A percentile compares a stretch with the other conserved stretches of the same genome.
Evolutionary conservation across 495 filamentous ascomycete genomes (phyloP).

Genomic region (Aspergillus diversus): DNA sequence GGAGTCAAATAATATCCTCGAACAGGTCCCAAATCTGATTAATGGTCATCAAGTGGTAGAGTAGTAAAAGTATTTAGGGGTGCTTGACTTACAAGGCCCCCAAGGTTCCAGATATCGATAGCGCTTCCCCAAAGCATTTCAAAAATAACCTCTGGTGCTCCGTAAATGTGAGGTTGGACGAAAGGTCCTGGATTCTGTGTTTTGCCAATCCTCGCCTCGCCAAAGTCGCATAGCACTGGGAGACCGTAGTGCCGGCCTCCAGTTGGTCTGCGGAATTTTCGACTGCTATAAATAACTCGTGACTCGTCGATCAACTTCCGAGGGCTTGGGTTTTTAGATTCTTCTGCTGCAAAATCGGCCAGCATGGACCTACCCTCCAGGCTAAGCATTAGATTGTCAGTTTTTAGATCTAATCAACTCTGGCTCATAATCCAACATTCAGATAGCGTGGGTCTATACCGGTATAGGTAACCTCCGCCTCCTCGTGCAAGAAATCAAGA

Average conservation of each 20-base stretch:
- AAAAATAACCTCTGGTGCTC: constrained; percentile 49
- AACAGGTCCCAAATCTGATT: constrained; percentile 53
- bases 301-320: constrained; percentile 29
- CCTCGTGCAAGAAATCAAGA: constrained; percentile 47
- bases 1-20: constrained; percentile 40
- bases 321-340: constrained; percentile 30
- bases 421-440: constrained; percentile 8
- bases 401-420: constrained; percentile 32
- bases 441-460: constrained; percentile 31
- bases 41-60: constrained; percentile 17
- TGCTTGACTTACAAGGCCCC: constrained; percentile 40
- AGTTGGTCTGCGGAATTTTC: constrained; percentile 25
- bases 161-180: constrained; percentile 44
- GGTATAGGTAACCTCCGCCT: constrained; percentile 47
- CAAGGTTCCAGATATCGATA: constrained; percentile 49
- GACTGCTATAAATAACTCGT: constrained; percentile 33
- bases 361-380: constrained; percentile 35
- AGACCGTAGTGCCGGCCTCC: constrained; percentile 25
- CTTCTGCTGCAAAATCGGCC: constrained; percentile 31
- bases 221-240: constrained; percentile 39
- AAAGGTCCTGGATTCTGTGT: constrained; percentile 30
- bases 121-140: constrained; percentile 44
- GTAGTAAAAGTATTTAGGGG: constrained; percentile 7
- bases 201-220: constrained; percentile 35
- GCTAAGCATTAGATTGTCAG: constrained; percentile 35